Percentiles rank a stretch among this genome's conserved stretches.
These are phyloP conservation scores for Tieghemostelium lacteum DNA, from an alignment of 78 protist species.

Conservation along the genomic window DNA sequence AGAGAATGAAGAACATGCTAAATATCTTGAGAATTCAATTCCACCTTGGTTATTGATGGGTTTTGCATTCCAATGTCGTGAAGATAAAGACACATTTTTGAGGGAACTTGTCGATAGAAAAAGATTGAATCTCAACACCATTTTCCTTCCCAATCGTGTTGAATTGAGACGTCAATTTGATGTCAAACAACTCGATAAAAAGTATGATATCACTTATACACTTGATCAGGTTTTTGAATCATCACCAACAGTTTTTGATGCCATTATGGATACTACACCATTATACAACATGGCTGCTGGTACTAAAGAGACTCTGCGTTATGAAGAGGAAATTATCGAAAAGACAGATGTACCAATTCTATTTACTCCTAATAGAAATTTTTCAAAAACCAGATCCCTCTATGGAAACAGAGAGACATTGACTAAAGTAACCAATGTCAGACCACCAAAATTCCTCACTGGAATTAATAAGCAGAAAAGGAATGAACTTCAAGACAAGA, in stretches of 20 bases:
- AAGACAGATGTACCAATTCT: constrained; percentile 31
- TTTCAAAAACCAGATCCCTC: constrained; percentile 6
- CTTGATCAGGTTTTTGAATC: constrained; percentile 41
- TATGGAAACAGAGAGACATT: constrained; percentile 47
- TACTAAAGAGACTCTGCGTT: constrained; percentile 16
- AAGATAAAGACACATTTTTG: constrained; percentile 23
- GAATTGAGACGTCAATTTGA: background rate
- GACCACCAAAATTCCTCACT: background rate
- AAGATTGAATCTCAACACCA: background rate
- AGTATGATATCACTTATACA: constrained; percentile 12
- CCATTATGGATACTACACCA: constrained; percentile 19
- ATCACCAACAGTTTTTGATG: background rate
- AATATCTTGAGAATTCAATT: constrained; percentile 43
- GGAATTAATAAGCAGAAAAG: constrained; percentile 1
- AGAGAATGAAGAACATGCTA: constrained; percentile 44
- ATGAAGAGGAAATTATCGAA: constrained; percentile 26
- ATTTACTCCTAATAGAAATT: constrained; percentile 71
- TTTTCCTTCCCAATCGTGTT: background rate
- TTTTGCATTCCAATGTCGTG: constrained; percentile 21
- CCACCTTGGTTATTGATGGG: background rate
- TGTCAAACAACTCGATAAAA: too few relatives aligned
- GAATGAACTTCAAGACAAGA: background rate
- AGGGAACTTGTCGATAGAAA: background rate
- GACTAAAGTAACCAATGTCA: constrained; percentile 11
- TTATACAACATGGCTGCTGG: constrained; percentile 39